Evolutionary conservation across 2,329 filamentous ascomycete species (phyloP).

Genomic region (Verruconis gallopava): DNA sequence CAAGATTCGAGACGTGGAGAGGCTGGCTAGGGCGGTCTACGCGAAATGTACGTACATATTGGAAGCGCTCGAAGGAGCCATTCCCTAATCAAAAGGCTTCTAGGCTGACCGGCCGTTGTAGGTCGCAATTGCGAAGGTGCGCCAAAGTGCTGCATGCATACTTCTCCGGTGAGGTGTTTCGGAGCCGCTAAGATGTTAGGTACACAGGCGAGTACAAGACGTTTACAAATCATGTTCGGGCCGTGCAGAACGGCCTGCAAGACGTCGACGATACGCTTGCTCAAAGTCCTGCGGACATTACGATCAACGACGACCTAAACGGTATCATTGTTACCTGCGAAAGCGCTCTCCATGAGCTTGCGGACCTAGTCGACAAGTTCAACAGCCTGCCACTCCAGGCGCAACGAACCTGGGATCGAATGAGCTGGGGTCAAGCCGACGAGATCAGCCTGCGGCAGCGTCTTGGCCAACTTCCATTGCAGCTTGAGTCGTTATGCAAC

Average conservation of each 20-base stretch:
- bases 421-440: constrained; percentile 19
- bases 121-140: neutral
- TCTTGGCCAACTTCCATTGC: constrained; percentile 16
- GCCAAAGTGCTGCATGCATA: too few species aligned
- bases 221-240: constrained; percentile 17
- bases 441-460: constrained; percentile 16
- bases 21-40: neutral
- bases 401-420: constrained; percentile 20
- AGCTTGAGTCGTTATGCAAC: constrained; percentile 20
- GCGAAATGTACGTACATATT: neutral
- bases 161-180: too few species aligned
- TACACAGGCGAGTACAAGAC: constrained; percentile 20
- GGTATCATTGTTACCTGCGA: neutral
- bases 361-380: constrained; percentile 18
- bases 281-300: constrained; percentile 14
- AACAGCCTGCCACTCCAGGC: constrained; percentile 19
- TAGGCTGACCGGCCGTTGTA: too few species aligned
- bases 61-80: too few species aligned
- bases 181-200: neutral
- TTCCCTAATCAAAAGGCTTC: too few species aligned
- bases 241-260: constrained; percentile 18
- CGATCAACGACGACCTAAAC: constrained; percentile 14
- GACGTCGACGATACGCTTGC: constrained; percentile 20
- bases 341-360: constrained; percentile 16
- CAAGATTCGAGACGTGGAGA: neutral